Conservation (phyloP, 1,139 yeast genomes). For the Citeromyces siamensis region DNA sequence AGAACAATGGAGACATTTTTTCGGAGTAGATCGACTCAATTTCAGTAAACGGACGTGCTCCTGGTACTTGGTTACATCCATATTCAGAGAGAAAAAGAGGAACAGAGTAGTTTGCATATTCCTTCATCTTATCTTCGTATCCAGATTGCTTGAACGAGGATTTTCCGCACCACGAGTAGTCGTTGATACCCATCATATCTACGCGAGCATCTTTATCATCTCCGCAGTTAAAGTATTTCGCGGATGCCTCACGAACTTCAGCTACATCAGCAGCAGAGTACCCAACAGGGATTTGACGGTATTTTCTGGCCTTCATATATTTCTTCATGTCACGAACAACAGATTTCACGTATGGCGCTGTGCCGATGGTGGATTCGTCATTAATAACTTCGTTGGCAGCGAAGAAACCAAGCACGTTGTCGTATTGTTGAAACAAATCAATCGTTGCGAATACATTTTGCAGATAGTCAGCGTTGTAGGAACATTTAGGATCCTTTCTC, state of each 20-base stretch:
- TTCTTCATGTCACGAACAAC: constrained; percentile 69
- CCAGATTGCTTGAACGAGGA: constrained; percentile 79
- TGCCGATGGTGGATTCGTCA: constrained; percentile 49
- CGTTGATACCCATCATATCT: constrained; percentile 91
- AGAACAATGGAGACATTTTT: constrained; percentile 70
- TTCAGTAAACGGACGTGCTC: constrained; percentile 75
- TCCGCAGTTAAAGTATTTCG: constrained; percentile 73
- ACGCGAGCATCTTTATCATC: constrained; percentile 40
- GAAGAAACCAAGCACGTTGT: constrained; percentile 85
- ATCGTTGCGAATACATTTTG: constrained; percentile 70
- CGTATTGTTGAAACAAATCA: constrained; percentile 72
- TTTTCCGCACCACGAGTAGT: constrained; percentile 96
- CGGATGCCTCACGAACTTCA: constrained; percentile 58
- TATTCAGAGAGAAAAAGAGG: constrained; percentile 89
- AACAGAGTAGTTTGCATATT: constrained; percentile 52
- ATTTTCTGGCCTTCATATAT: constrained; percentile 45
- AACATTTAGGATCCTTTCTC: constrained; percentile 81
- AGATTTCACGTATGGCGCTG: constrained; percentile 68
- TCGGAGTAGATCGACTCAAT: constrained; percentile 56
- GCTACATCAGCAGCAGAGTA: constrained; percentile 95
- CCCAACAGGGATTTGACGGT: constrained; percentile 77
- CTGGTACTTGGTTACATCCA: constrained; percentile 74
- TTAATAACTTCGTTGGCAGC: constrained; percentile 92
- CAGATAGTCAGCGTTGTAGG: constrained; percentile 58
- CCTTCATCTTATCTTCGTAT: constrained; percentile 59